Percentiles rank a stretch among this genome's conserved stretches.
These are phyloP conservation scores for Hylodesmum podocarpum DNA, from an alignment of 306 rosid species.

Conservation along the genomic window DNA sequence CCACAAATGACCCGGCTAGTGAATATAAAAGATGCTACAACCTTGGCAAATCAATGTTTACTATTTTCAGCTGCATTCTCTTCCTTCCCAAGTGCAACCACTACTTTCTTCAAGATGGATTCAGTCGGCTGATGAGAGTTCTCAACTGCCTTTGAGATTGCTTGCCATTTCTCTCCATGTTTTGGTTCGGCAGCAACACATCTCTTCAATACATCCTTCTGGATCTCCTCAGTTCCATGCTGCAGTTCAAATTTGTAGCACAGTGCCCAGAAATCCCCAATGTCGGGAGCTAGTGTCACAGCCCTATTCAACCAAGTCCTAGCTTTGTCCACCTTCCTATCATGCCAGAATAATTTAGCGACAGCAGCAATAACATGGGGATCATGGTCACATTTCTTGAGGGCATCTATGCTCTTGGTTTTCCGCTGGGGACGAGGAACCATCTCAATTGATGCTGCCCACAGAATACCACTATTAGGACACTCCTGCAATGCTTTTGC, in stretches of 20 bases:
- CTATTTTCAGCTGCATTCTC: conserved; percentile 68
- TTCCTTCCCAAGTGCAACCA: conserved; percentile 81
- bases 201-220: conserved; percentile 75
- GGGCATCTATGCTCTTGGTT: conserved; percentile 87
- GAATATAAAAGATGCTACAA: conserved; percentile 7
- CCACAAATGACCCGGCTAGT: background rate
- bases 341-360: conserved; percentile 85
- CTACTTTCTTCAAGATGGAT: conserved; percentile 78
- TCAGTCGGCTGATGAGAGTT: conserved; percentile 85
- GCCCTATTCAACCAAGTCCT: conserved; percentile 88
- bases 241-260: conserved; percentile 89
- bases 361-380: conserved; percentile 85
- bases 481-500: conserved; percentile 92
- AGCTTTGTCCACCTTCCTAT: conserved; percentile 93
- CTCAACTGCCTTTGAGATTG: conserved; percentile 80
- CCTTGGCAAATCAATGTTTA: conserved; percentile 39
- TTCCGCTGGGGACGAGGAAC: conserved; percentile 91
- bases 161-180: conserved; percentile 94
- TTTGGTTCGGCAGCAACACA: conserved; percentile 85
- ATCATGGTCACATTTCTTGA: conserved; percentile 89
- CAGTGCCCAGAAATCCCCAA: conserved; percentile 93
- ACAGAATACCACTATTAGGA: conserved; percentile 79
- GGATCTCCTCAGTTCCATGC: conserved; percentile 80
- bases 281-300: conserved; percentile 85
- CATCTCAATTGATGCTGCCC: conserved; percentile 95